Conservation (phyloP, 371 early-diverging fungal genomes). For the Zychaea mexicana region DNA sequence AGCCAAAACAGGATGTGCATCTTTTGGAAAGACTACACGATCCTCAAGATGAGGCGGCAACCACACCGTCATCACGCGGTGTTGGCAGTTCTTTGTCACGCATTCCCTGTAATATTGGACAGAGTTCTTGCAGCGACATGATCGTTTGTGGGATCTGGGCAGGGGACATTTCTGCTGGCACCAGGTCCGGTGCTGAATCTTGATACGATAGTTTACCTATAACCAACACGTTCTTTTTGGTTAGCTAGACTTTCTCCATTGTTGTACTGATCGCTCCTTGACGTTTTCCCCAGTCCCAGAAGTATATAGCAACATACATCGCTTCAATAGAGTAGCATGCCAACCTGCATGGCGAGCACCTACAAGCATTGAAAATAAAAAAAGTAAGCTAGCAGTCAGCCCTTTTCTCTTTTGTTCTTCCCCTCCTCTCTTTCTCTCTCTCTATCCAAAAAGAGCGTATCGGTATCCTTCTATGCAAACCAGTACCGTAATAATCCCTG, state of each 20-base stretch:
- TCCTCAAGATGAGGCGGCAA: background rate
- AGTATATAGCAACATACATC: constrained; percentile 28
- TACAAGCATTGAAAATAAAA: background rate
- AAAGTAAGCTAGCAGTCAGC: background rate
- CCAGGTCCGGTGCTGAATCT: constrained; percentile 23
- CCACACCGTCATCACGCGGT: background rate
- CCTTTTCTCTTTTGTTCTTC: background rate
- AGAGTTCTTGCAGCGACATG: constrained; percentile 31
- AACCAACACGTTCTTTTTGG: background rate
- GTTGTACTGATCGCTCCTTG: background rate
- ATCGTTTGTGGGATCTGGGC: constrained; percentile 23
- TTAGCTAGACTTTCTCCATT: background rate
- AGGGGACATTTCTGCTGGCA: background rate
- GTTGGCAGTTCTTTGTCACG: background rate
- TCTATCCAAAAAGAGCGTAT: too few species aligned
- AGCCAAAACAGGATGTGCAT: too few species aligned
- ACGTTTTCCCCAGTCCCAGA: too few species aligned
- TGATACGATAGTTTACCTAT: constrained; percentile 34
- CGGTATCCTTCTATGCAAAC: background rate
- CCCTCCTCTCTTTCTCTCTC: background rate
- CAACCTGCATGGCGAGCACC: constrained; percentile 43
- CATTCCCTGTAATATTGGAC: constrained; percentile 7
- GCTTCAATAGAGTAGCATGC: constrained; percentile 38
- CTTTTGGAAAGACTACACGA: too few species aligned
- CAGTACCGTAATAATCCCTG: constrained; percentile 21